Evolutionary conservation across 202 grass and related monocot species (phyloP).

Genomic region (Panicum hallii): DNA sequence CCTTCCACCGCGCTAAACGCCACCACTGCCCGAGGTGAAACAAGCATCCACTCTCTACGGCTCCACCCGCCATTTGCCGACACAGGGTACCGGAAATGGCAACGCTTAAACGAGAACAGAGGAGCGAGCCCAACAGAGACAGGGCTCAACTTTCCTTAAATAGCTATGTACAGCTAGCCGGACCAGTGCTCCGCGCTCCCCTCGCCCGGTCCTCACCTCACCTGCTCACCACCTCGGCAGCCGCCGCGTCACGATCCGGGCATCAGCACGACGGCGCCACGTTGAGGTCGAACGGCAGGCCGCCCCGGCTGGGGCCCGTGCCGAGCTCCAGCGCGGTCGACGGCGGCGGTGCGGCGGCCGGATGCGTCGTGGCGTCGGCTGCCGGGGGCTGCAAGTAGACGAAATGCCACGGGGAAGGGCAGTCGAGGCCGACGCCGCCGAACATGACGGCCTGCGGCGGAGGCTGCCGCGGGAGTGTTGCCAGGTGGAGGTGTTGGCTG

Average conservation of each 20-base stretch:
- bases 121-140: background rate
- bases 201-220: background rate
- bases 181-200: background rate
- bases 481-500: constrained; percentile 3
- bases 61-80: background rate
- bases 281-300: constrained; percentile 69
- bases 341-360: background rate
- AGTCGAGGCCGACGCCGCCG: constrained; percentile 18
- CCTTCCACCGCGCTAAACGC: background rate
- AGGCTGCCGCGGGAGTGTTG: background rate
- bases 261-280: constrained; percentile 41
- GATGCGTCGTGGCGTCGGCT: background rate
- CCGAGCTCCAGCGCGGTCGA: constrained; percentile 60
- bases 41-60: background rate
- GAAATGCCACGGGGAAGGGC: constrained; percentile 45
- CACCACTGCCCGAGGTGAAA: background rate
- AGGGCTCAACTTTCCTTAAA: constrained; percentile 42
- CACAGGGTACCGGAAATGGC: background rate
- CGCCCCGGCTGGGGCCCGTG: background rate
- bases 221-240: background rate
- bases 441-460: constrained; percentile 24
- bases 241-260: background rate
- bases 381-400: constrained; percentile 28
- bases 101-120: constrained; percentile 5
- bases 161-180: constrained; percentile 48